Evolutionary conservation across 306 rosid species (phyloP).

Genomic region (Hylodesmum podocarpum): DNA sequence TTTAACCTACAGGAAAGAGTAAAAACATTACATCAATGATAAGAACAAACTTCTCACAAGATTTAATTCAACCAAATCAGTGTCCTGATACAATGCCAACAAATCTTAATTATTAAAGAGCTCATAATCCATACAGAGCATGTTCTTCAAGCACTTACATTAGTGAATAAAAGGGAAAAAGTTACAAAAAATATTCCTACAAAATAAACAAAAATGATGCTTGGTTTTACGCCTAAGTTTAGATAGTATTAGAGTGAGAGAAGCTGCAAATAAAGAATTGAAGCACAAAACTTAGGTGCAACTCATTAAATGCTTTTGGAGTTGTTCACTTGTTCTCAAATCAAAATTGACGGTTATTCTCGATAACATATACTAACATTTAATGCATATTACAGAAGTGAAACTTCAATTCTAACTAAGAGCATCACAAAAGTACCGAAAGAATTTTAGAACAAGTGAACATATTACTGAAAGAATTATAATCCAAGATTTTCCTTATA

Average conservation of each 20-base stretch:
- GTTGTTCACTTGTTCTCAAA: background rate
- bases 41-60: background rate
- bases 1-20: conserved; percentile 49
- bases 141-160: background rate
- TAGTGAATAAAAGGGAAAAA: background rate
- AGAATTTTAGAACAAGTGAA: too few species aligned
- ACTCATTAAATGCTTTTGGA: background rate
- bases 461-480: background rate
- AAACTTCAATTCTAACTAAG: background rate
- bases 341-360: background rate
- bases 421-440: background rate
- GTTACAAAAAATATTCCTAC: background rate
- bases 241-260: background rate
- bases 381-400: background rate
- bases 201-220: background rate
- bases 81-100: background rate
- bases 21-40: background rate
- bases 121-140: background rate
- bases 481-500: background rate
- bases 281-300: background rate
- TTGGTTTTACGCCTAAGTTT: background rate
- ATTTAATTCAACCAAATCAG: background rate
- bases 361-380: background rate
- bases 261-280: background rate
- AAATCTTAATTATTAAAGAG: background rate